Base-by-base conservation (phyloP, 164 flowering plant genomes). In the Akebia trifoliata region DNA sequence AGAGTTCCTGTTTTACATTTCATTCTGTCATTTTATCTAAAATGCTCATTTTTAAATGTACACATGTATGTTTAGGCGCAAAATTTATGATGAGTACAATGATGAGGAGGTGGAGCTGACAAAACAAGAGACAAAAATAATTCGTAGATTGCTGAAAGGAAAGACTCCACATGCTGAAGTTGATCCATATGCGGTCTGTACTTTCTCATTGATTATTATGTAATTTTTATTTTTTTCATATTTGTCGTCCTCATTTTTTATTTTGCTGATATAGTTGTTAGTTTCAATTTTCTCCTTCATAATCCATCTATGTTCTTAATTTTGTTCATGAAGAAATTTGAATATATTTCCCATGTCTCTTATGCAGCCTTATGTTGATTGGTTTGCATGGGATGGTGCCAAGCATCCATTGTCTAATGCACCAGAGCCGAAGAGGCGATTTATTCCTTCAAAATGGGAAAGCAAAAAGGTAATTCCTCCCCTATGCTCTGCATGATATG, bases 351-450 rank as follows among this genome's bases (percentile, higher is more conserved):
- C 21, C 38, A 28, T 43, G 22, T 59, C 36, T 61, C 39, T 20
- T 17, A 17, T 76, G 80, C 84, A 93, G 97, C 74, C 79, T 57
- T 87, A 78, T 78, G 84, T 87, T 66, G 99, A 94, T 65, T 94
- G 87, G 84, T 86, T 94, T 69, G 62, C 54, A 26, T 81, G 83
- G 84, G 87, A 86, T 51, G 92, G 70, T 63, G 75, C 85, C 0
- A 78, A 58, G 55, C 93, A 90, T 72, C 97, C 99, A 38, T 46
- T 94, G 21, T 86, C 96, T 50, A 85, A 79, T 82, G 99, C 96
- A 6, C 97, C 96, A 50, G 99, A 94, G 60, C 97, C 99, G 7
- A 94, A 94, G 71, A 73, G 99, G 55, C 81, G 97, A 31, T 94
- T 90, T 61, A 84, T 83, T 76, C 96, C 87, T 55, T 94, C 99